A percentile compares a stretch with the other conserved stretches of the same genome.
Evolutionary conservation across 352 stramenopile species (phyloP).

Genomic region (Phytophthora quininea): DNA sequence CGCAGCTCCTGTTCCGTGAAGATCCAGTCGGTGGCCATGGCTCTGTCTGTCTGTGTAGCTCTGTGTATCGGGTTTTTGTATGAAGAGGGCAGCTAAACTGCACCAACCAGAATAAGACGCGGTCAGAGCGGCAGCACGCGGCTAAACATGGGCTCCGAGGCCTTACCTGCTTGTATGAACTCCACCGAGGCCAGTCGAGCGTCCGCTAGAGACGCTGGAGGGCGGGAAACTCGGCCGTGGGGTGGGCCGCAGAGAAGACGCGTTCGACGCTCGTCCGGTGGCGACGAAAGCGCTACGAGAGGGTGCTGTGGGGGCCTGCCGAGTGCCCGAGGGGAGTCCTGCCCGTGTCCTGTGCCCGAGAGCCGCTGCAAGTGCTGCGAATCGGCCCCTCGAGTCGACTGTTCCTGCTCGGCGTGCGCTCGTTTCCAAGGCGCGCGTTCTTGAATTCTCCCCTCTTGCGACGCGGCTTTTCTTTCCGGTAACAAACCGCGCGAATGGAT

Average conservation of each 20-base stretch:
- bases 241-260: background rate
- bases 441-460: constrained; percentile 31
- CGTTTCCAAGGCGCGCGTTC: constrained; percentile 35
- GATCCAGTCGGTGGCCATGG: constrained; percentile 71
- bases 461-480: constrained; percentile 30
- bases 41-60: constrained; percentile 9
- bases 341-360: constrained; percentile 10
- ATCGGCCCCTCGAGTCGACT: constrained; percentile 23
- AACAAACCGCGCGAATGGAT: constrained; percentile 33
- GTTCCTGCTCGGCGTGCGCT: constrained; percentile 21
- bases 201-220: constrained; percentile 8
- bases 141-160: background rate
- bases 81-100: constrained; percentile 21
- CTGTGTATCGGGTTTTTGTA: constrained; percentile 5
- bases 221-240: constrained; percentile 15
- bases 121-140: constrained; percentile 12
- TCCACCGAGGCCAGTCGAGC: constrained; percentile 21
- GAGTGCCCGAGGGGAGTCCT: constrained; percentile 12
- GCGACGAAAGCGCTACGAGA: constrained; percentile 23
- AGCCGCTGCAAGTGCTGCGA: constrained; percentile 16
- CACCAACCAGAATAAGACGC: background rate
- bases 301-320: constrained; percentile 6
- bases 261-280: constrained; percentile 27
- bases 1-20: constrained; percentile 76
- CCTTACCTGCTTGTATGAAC: constrained; percentile 36